These are phyloP conservation scores for Fusarium hainanense DNA, from an alignment of 2,329 filamentous ascomycete species.

Conservation along the genomic window DNA sequence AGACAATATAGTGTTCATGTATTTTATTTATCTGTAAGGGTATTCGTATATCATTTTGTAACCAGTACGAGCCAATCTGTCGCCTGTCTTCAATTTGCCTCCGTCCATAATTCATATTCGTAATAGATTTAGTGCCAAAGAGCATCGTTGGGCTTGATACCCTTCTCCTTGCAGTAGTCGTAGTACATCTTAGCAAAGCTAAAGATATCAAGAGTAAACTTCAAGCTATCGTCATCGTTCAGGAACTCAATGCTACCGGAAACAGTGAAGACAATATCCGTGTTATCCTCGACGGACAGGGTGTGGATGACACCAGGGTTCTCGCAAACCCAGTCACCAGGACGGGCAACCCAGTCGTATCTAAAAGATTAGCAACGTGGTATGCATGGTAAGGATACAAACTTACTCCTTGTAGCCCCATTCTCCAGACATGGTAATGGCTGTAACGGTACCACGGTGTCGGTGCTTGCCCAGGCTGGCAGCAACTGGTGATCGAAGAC, in stretches of 20 bases:
- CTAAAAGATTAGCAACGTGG: constrained; percentile 24
- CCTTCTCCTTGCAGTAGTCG: constrained; percentile 30
- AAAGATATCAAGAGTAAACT: constrained; percentile 40
- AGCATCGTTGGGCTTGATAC: constrained; percentile 30
- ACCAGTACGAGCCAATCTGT: not conserved
- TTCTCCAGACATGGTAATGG: constrained; percentile 39
- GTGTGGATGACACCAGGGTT: constrained; percentile 43
- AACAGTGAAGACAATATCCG: constrained; percentile 43
- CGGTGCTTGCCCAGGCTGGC: constrained; percentile 35
- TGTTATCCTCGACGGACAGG: constrained; percentile 38
- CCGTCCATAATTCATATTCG: not conserved
- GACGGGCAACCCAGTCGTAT: constrained; percentile 42
- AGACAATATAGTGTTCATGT: not conserved
- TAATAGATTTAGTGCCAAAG: constrained; percentile 23
- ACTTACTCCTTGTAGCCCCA: constrained; percentile 40
- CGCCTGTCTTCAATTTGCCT: not conserved
- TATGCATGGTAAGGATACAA: not conserved
- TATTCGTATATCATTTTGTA: not conserved
- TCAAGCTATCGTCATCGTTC: constrained; percentile 42
- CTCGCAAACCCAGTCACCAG: constrained; percentile 43
- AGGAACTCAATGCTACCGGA: constrained; percentile 43
- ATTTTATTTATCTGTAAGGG: not conserved
- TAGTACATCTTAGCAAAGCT: constrained; percentile 40
- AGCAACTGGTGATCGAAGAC: constrained; percentile 28
- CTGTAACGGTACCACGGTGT: constrained; percentile 35